These are phyloP conservation scores for Murraya koenigii DNA, from an alignment of 345 rosid genomes.

Conservation along the genomic window DNA sequence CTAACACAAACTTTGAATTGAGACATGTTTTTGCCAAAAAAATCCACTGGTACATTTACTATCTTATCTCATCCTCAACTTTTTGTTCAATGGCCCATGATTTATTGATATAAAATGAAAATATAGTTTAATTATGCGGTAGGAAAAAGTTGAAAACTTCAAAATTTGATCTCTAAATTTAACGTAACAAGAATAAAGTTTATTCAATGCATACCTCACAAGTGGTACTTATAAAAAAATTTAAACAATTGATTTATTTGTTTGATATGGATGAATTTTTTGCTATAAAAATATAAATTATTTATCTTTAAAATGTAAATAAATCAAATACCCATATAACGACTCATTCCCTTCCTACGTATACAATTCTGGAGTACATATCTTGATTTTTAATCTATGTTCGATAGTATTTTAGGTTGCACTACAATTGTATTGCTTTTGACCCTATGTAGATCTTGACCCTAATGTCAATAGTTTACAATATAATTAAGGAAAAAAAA, in stretches of 20 bases:
- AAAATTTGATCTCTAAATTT: neutral
- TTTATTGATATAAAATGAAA: neutral
- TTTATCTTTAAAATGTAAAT: neutral
- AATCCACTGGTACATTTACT: neutral
- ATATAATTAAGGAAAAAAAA: too few relatives aligned
- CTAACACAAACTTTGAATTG: slow-evolving; percentile 12
- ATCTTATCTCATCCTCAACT: neutral
- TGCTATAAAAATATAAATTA: too few relatives aligned
- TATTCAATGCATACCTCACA: neutral
- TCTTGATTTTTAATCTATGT: too few relatives aligned
- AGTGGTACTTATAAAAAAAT: too few relatives aligned
- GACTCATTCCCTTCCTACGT: too few relatives aligned
- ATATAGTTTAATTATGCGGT: neutral
- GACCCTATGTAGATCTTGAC: too few relatives aligned
- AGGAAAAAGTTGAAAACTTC: neutral
- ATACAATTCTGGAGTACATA: too few relatives aligned
- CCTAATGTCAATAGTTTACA: too few relatives aligned
- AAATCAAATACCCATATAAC: neutral
- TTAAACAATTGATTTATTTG: too few relatives aligned
- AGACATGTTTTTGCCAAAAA: neutral
- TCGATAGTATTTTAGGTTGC: too few relatives aligned
- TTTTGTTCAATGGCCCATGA: neutral
- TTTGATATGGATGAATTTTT: neutral
- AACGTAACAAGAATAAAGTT: too few relatives aligned
- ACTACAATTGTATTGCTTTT: too few relatives aligned